Base-by-base conservation (phyloP, 352 stramenopile species). In the Pythium oligandrum region DNA sequence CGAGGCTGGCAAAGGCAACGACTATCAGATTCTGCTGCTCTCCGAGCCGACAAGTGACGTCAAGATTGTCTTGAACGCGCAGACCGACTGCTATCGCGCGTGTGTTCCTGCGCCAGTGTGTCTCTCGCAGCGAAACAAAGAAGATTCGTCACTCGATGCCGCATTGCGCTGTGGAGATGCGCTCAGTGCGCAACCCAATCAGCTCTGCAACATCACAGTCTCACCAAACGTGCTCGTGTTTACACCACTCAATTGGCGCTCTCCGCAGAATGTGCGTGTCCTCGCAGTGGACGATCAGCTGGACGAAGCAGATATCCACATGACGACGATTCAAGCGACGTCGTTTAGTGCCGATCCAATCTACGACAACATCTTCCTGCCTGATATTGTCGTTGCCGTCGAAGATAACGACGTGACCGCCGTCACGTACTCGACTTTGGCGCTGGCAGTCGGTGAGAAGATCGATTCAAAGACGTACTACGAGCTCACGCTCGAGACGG, bases 141-240 rank as follows among this genome's bases (percentile, higher is more conserved):
- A 26, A 26, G 17, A 26, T 26, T 26, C 17, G 17, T 26, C 17
- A 26, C 17, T 26, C 17, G 38, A 42, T 42, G 38, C 38, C 38
- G 38, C 38, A 12, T 12, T 42, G 38, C 12, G 7, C 7, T 42
- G 38, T 42, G 38, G 38, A 8, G 26, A 32, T 8, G 11, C 10
- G 33, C 9, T 8, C 33, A 44, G 31, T 8, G 46, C 58, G 6
- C 17, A 26, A 26, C 61, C 17, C 33, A 42, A 37, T 0, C 42
- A 73, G 40, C 49, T 92, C 26, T 92, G 82, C 40, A 92, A 92
- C 53, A 66, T 88, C 35, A 89, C 78, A 0, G 53, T 92, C 0
- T 67, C 63, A 1, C 82, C 82, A 0, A 47, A 70, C 6, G 47
- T 69, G 5, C 51, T 90, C 1, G 47, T 75, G 4, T 92, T 90